Percentiles rank a stretch among this genome's conserved stretches.
Conservation (phyloP, 176 grass and related monocot species). For the Chrysopogon serrulatus region DNA sequence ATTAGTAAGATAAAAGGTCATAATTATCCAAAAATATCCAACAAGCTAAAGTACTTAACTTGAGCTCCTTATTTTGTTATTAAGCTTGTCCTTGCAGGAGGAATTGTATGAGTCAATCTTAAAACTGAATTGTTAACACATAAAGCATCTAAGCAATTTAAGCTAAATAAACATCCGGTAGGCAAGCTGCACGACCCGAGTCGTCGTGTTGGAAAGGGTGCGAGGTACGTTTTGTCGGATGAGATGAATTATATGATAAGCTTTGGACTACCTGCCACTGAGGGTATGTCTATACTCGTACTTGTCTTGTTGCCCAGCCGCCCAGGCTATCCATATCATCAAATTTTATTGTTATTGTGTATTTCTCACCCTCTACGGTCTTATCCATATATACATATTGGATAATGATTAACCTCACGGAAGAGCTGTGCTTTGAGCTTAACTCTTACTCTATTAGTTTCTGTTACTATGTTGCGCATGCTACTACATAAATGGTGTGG, state of each 20-base stretch:
- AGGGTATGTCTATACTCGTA: background rate
- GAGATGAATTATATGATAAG: background rate
- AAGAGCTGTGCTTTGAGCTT: no score
- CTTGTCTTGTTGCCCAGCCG: background rate
- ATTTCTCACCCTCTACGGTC: background rate
- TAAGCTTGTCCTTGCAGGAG: background rate
- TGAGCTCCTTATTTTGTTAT: background rate
- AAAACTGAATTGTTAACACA: background rate
- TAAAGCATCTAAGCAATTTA: background rate
- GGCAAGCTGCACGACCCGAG: background rate
- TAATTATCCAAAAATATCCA: background rate
- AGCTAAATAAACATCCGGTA: background rate
- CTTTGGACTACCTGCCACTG: background rate
- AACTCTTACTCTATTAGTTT: no score
- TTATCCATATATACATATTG: background rate
- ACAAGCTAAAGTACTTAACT: background rate
- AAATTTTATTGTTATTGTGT: background rate
- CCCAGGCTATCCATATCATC: background rate
- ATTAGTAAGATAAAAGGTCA: background rate
- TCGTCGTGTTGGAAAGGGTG: no score
- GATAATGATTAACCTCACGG: background rate
- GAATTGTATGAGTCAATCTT: background rate
- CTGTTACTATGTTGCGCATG: no score
- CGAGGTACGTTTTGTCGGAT: no score
- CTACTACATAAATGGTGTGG: no score